Evolutionary conservation across 2,329 filamentous ascomycete genomes (phyloP).

Genomic region (Lachnellula suecica): DNA sequence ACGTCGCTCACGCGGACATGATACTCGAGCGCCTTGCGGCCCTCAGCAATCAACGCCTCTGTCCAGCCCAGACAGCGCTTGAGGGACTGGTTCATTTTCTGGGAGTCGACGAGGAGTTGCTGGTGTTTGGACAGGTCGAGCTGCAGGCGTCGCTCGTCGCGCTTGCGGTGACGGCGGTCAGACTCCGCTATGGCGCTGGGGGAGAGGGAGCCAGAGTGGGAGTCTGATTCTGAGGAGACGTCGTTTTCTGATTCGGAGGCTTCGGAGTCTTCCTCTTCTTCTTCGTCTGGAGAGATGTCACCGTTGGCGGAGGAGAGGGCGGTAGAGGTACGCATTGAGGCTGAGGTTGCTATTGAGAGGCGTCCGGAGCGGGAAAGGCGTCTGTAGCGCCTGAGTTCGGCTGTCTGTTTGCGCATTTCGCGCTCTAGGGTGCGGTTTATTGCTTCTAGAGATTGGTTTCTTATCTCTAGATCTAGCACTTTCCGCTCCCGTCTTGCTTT

Average conservation of each 20-base stretch:
- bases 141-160: constrained; percentile 80
- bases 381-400: constrained; percentile 81
- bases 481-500: constrained; percentile 91
- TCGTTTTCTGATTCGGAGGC: constrained; percentile 54
- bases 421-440: constrained; percentile 93
- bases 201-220: constrained; percentile 36
- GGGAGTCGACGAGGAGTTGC: constrained; percentile 82
- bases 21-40: constrained; percentile 83
- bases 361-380: constrained; percentile 81
- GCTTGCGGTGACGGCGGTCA: constrained; percentile 57
- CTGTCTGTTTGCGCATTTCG: constrained; percentile 86
- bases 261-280: constrained; percentile 43
- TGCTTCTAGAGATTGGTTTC: constrained; percentile 88
- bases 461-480: constrained; percentile 94
- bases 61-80: constrained; percentile 88
- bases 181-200: constrained; percentile 41
- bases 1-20: constrained; percentile 77
- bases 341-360: constrained; percentile 58
- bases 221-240: too few species aligned
- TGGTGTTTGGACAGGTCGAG: constrained; percentile 87
- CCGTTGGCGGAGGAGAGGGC: constrained; percentile 44
- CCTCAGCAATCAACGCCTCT: constrained; percentile 86
- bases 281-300: constrained; percentile 53
- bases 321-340: constrained; percentile 45
- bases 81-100: constrained; percentile 93